phyloP scores from a whole-genome alignment of 225 moss, liverwort and hornwort genomes.

The Anthoceros angustus region DNA sequence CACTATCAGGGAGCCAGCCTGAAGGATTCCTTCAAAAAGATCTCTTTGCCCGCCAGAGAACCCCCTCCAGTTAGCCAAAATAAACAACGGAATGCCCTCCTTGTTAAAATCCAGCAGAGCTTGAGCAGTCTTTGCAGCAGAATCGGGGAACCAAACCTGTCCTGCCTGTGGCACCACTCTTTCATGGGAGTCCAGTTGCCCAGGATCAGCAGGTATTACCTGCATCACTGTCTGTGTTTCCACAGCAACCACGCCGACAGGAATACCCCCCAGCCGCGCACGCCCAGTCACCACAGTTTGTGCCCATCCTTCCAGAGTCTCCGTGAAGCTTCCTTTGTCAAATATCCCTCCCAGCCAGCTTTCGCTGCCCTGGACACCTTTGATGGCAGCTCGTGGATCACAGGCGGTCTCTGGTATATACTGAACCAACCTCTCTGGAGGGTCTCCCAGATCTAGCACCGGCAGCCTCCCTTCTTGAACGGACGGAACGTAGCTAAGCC shows the following conservation, averaged over 20 bases:
- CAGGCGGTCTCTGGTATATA: slow-evolving; percentile 67
- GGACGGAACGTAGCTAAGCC: slow-evolving; percentile 72
- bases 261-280: slow-evolving; percentile 75
- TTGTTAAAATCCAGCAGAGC: slow-evolving; percentile 84
- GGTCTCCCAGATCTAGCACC: slow-evolving; percentile 36
- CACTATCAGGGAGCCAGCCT: slow-evolving; percentile 86
- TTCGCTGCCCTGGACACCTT: slow-evolving; percentile 36
- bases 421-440: slow-evolving; percentile 46
- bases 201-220: slow-evolving; percentile 80
- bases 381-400: slow-evolving; percentile 79
- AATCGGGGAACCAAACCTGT: slow-evolving; percentile 97
- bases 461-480: slow-evolving; percentile 58
- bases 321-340: slow-evolving; percentile 73
- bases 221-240: slow-evolving; percentile 90
- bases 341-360: slow-evolving; percentile 85
- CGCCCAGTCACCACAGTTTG: slow-evolving; percentile 86
- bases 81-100: slow-evolving; percentile 80
- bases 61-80: slow-evolving; percentile 89
- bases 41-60: slow-evolving; percentile 92
- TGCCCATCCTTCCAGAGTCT: slow-evolving; percentile 95
- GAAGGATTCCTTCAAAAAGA: slow-evolving; percentile 87
- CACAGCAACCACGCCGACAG: slow-evolving; percentile 69
- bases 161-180: slow-evolving; percentile 87
- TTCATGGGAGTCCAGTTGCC: slow-evolving; percentile 76
- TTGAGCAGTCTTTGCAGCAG: slow-evolving; percentile 80